These are phyloP conservation scores for Rhodotorula sp. DNA, from an alignment of 1,284 basidiomycete genomes.

Conservation along the genomic window DNA sequence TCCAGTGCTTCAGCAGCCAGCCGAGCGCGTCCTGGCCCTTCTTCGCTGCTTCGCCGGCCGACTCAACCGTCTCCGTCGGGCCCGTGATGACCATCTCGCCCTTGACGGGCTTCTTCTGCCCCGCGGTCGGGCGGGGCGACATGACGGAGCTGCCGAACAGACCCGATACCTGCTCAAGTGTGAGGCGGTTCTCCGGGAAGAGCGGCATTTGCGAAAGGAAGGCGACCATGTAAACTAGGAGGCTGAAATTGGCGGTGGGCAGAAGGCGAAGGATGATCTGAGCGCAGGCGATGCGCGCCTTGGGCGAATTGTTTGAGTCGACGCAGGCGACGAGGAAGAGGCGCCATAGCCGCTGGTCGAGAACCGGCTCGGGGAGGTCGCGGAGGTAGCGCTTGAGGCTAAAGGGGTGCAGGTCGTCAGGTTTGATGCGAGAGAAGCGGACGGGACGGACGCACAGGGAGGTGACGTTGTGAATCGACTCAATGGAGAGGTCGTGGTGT, in stretches of 20 bases:
- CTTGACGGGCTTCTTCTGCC: slow-evolving; percentile 3
- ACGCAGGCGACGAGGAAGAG: slow-evolving; percentile 50
- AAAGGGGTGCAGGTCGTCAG: not conserved
- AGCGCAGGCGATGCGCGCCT: slow-evolving; percentile 51
- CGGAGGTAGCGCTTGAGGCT: slow-evolving; percentile 61
- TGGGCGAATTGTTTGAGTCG: slow-evolving; percentile 39
- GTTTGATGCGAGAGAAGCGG: fast-evolving
- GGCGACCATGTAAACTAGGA: slow-evolving; percentile 64
- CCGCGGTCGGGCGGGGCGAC: slow-evolving; percentile 39
- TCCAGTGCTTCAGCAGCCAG: slow-evolving; percentile 41
- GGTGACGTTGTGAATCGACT: slow-evolving; percentile 62
- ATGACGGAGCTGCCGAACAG: slow-evolving; percentile 51
- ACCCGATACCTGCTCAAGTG: slow-evolving; percentile 49
- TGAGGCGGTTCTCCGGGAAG: slow-evolving; percentile 50
- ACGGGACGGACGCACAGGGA: slow-evolving; percentile 54
- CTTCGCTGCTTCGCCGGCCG: slow-evolving; percentile 17
- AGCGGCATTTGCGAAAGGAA: slow-evolving; percentile 59
- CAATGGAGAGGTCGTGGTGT: slow-evolving; percentile 56
- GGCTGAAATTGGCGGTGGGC: slow-evolving; percentile 60
- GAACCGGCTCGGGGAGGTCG: slow-evolving; percentile 56
- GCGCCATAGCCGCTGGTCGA: slow-evolving; percentile 49
- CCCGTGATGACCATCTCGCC: slow-evolving; percentile 33
- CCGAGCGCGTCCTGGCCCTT: slow-evolving; percentile 30
- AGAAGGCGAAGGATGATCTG: slow-evolving; percentile 64
- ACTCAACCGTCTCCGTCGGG: slow-evolving; percentile 23